A percentile compares a stretch with the other conserved stretches of the same genome.
phyloP scores from a whole-genome alignment of 805 yeast species.

The Candida patagonica region DNA sequence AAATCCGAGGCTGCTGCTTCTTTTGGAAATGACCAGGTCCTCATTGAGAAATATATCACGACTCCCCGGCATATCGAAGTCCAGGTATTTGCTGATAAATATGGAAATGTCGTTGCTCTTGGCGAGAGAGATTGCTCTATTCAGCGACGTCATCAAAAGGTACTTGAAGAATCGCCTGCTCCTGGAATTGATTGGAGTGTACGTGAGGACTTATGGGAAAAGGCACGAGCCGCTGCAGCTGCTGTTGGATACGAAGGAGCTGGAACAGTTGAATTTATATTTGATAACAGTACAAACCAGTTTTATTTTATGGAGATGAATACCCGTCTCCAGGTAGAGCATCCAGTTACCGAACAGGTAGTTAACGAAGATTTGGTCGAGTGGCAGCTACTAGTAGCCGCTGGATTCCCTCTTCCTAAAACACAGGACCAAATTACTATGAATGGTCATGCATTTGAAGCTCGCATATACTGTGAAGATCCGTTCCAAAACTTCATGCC shows the following conservation, averaged over 20 bases:
- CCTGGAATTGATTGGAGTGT: constrained; percentile 43
- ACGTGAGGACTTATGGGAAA: constrained; percentile 37
- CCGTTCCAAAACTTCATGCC: constrained; percentile 26
- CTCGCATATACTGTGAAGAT: constrained; percentile 27
- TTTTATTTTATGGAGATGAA: constrained; percentile 51
- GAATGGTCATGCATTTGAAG: constrained; percentile 26
- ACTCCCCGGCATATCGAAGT: constrained; percentile 48
- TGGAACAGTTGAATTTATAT: constrained; percentile 49
- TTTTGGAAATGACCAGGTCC: constrained; percentile 47
- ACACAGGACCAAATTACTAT: constrained; percentile 23
- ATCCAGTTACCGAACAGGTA: constrained; percentile 49
- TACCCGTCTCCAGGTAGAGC: constrained; percentile 51
- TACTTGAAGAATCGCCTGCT: constrained; percentile 49
- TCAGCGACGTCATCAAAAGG: constrained; percentile 48
- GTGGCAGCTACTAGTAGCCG: constrained; percentile 33
- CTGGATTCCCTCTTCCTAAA: constrained; percentile 26
- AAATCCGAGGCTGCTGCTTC: constrained; percentile 46
- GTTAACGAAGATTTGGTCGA: constrained; percentile 47
- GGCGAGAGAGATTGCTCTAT: constrained; percentile 52
- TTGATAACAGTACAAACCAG: constrained; percentile 42
- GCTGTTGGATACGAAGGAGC: constrained; percentile 47
- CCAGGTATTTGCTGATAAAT: constrained; percentile 48
- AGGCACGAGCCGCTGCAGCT: constrained; percentile 41
- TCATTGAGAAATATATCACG: constrained; percentile 46
- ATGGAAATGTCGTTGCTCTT: constrained; percentile 45